Evolutionary conservation across 768 basidiomycete species (phyloP), one percentile per base, ranked within the genome.

Genomic region (Imleria badia): DNA sequence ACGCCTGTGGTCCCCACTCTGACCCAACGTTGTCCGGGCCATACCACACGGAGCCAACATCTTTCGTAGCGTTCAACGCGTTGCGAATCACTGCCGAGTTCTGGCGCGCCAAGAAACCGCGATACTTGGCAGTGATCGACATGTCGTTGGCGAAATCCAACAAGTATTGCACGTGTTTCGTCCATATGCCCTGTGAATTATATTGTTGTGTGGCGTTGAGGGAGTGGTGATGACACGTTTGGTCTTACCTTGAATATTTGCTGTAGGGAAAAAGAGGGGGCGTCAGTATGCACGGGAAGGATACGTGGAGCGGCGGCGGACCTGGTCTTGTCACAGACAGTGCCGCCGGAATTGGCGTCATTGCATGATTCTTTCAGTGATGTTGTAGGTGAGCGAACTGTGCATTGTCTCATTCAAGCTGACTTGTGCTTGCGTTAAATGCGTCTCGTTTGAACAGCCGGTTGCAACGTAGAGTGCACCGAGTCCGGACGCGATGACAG

Each of bases 401-500:
- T 53, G 45, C 17, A 82, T 78, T 12, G 81, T 80, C 1, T 80
- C 80, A 54, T 82, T 76, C 36, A 84, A 66, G 13, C 80, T 81
- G 42, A 78, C 75, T 63, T 83, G 79, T 2, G 80, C 81, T 62
- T 79, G 69, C 29, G 73, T 67, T 31, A 83, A 68, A 11, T 78
- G 65, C 2, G 72, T 69, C 31, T 52, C 59, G 59, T 81, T 68
- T 5, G 29, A 46, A 5, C 69, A 65, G 0, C 71, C 68, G 0
- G 73, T 76, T 26, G 76, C 75, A 7, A 60, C 72, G 36, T 66
- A 76, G 7, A 84, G 75, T 23, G 76, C 76, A 8, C 72, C 77
- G 9, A 83, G 69, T 17, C 80, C 81, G 34, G 80, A 80, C 15
- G 80, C 82, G 44, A 83, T 76, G 38, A 84, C 81, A 13, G 77